These are phyloP conservation scores for Ilex aquifolium DNA, from an alignment of 257 asterid genomes.

Conservation along the genomic window DNA sequence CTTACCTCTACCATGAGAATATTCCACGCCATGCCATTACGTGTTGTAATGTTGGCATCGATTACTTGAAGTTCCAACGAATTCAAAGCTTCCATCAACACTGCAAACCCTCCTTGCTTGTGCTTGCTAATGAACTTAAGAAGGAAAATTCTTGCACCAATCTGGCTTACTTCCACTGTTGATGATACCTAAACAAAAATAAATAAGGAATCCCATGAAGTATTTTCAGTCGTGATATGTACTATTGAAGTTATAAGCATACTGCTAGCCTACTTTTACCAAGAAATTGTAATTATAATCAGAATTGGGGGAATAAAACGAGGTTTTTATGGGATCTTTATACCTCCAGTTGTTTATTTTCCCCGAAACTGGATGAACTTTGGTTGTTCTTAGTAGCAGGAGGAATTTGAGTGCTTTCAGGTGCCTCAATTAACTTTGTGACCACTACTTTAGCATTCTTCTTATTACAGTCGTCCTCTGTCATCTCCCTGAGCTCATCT, in stretches of 20 bases:
- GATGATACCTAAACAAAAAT: neutral
- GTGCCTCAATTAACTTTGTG: slow-evolving; percentile 7
- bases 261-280: neutral
- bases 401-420: slow-evolving; percentile 1
- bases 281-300: neutral
- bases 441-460: slow-evolving; percentile 9
- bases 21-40: slow-evolving; percentile 41
- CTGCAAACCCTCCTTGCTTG: slow-evolving; percentile 39
- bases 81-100: slow-evolving; percentile 53
- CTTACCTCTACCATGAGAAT: slow-evolving; percentile 56
- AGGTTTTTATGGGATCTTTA: too few relatives aligned
- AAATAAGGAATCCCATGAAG: too few relatives aligned
- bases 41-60: slow-evolving; percentile 58
- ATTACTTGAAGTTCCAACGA: slow-evolving; percentile 47
- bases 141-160: slow-evolving; percentile 48
- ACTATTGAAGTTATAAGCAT: neutral
- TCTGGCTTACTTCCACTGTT: slow-evolving; percentile 54
- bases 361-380: neutral
- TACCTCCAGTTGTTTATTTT: neutral
- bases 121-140: slow-evolving; percentile 42
- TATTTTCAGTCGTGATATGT: neutral
- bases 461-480: slow-evolving; percentile 25
- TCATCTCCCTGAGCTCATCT: slow-evolving; percentile 9
- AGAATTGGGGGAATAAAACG: too few relatives aligned
- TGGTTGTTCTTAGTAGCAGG: slow-evolving; percentile 5